phyloP scores from a whole-genome alignment of 2,329 filamentous ascomycete species.

The Phaeoacremonium minimum region DNA sequence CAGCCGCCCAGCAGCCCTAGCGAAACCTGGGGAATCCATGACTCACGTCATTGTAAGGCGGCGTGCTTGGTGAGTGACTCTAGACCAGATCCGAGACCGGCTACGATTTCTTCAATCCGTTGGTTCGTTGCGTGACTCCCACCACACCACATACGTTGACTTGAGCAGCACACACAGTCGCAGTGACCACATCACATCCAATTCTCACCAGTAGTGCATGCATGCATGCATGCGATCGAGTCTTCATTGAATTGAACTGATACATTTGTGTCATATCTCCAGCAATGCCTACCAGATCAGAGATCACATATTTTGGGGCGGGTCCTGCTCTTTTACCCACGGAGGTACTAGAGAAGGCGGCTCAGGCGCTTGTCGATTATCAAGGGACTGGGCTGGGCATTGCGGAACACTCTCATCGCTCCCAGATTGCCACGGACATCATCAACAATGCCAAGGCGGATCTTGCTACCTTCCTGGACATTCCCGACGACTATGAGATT shows the following conservation, averaged over 20 bases:
- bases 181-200: too few species aligned
- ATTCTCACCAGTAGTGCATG: too few species aligned
- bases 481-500: conserved; percentile 78
- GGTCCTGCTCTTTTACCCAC: conserved; percentile 86
- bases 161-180: too few species aligned
- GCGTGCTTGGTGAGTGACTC: neutral
- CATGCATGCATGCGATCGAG: too few species aligned
- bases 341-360: conserved; percentile 71
- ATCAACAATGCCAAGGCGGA: conserved; percentile 74
- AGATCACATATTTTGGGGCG: conserved; percentile 84
- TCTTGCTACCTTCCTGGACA: conserved; percentile 69
- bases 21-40: neutral
- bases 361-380: conserved; percentile 76
- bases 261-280: too few species aligned
- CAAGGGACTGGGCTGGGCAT: conserved; percentile 77
- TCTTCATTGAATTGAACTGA: too few species aligned
- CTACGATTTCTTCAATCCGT: too few species aligned
- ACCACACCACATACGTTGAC: too few species aligned
- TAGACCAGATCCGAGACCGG: neutral
- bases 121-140: too few species aligned
- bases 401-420: conserved; percentile 88
- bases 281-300: conserved; percentile 70
- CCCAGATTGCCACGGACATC: conserved; percentile 71
- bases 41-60: neutral
- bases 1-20: too few species aligned